A percentile compares a stretch with the other conserved stretches of the same genome.
These are phyloP conservation scores for Beauveria medogensis DNA, from an alignment of 2,329 filamentous ascomycete genomes.

Conservation along the genomic window DNA sequence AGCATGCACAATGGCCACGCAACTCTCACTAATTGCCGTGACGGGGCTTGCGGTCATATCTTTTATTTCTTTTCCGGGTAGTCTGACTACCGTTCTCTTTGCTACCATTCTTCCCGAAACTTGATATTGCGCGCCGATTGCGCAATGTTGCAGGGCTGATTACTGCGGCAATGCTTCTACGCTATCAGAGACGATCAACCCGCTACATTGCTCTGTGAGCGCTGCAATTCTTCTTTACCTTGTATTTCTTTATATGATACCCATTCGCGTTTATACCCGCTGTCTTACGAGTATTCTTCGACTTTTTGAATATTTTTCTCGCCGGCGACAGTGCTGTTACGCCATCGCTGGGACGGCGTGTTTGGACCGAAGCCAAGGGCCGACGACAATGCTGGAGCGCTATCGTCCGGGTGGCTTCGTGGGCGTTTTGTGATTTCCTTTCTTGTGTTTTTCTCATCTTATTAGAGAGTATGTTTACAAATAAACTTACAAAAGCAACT, in stretches of 20 bases:
- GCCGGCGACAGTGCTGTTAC: slow-evolving; percentile 48
- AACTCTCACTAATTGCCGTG: slow-evolving; percentile 24
- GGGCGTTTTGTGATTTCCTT: slow-evolving; percentile 29
- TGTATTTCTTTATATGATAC: slow-evolving; percentile 30
- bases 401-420: slow-evolving; percentile 42
- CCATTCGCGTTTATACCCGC: slow-evolving; percentile 38
- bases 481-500: not conserved
- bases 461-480: not conserved
- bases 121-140: not conserved
- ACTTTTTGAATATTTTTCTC: slow-evolving; percentile 24
- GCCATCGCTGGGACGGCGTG: slow-evolving; percentile 48
- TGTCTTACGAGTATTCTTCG: slow-evolving; percentile 30
- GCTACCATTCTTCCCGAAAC: slow-evolving; percentile 19
- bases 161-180: slow-evolving; percentile 44
- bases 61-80: slow-evolving; percentile 18
- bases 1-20: slow-evolving; percentile 9
- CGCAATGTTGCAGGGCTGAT: not conserved
- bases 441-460: not conserved
- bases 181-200: slow-evolving; percentile 32
- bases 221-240: slow-evolving; percentile 12
- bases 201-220: not conserved
- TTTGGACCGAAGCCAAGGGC: slow-evolving; percentile 37
- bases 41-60: slow-evolving; percentile 4
- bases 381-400: slow-evolving; percentile 47
- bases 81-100: slow-evolving; percentile 28